A percentile compares a stretch with the other conserved stretches of the same genome.
phyloP scores from a whole-genome alignment of 352 stramenopile genomes.

The Vaucheria bursata region DNA sequence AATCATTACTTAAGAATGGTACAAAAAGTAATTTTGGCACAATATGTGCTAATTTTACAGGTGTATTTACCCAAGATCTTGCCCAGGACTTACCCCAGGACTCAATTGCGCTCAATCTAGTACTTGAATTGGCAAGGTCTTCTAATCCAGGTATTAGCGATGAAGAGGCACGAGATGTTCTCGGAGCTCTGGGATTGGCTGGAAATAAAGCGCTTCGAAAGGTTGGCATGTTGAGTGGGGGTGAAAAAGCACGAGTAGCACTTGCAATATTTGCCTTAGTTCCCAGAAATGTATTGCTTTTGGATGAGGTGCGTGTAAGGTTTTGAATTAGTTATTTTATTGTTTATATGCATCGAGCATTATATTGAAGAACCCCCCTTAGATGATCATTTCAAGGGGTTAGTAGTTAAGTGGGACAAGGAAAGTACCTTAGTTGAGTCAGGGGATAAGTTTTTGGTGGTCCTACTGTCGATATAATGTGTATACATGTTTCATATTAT shows the following conservation, averaged over 20 bases:
- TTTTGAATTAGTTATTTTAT: too few relatives aligned
- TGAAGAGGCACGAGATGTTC: conserved; percentile 48
- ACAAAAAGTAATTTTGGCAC: too few relatives aligned
- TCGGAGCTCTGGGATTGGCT: background rate
- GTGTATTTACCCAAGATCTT: conserved; percentile 48
- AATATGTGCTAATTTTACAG: background rate
- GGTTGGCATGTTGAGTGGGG: background rate
- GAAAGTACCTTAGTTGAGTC: too few relatives aligned
- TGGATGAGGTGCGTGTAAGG: too few relatives aligned
- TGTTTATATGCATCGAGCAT: too few relatives aligned
- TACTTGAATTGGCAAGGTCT: conserved; percentile 57
- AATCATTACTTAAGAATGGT: too few relatives aligned
- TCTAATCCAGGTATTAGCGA: conserved; percentile 62
- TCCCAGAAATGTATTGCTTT: conserved; percentile 64
- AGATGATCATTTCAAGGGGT: too few relatives aligned
- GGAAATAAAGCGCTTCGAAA: background rate
- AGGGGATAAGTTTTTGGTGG: too few relatives aligned
- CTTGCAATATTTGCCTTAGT: conserved; percentile 69
- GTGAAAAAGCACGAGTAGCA: conserved; percentile 72
- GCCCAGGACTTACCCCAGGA: conserved; percentile 72
- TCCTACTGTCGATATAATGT: too few relatives aligned
- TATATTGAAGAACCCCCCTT: too few relatives aligned
- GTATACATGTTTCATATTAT: too few relatives aligned
- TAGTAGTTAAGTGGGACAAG: too few relatives aligned
- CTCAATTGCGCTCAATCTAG: conserved; percentile 60